Conservation (phyloP, 495 filamentous ascomycete genomes). For the Daldinia decipiens region DNA sequence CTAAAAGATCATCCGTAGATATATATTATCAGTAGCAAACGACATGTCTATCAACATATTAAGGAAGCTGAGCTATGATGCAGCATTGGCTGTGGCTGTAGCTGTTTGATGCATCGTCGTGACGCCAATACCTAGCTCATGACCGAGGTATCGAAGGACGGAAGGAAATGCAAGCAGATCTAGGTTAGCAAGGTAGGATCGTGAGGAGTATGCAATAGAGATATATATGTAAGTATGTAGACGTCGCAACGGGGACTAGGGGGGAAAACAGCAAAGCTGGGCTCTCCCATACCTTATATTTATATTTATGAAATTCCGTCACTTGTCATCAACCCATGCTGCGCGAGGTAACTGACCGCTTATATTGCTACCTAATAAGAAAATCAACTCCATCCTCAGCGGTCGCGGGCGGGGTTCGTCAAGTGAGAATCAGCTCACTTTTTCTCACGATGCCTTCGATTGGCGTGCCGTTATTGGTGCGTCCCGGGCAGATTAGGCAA, state of each 20-base stretch:
- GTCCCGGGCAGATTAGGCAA: conserved; percentile 37
- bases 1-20: background rate
- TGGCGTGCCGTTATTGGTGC: conserved; percentile 43
- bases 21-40: conserved; percentile 3
- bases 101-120: background rate
- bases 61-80: background rate
- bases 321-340: conserved; percentile 34
- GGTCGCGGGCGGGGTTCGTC: conserved; percentile 35
- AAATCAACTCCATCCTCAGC: conserved; percentile 36
- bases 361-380: conserved; percentile 37
- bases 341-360: conserved; percentile 31
- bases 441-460: conserved; percentile 40
- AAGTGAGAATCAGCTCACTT: conserved; percentile 45
- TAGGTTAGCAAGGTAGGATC: conserved; percentile 3
- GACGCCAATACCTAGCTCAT: background rate
- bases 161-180: conserved; percentile 4
- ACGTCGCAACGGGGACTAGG: conserved; percentile 6
- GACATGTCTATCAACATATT: background rate
- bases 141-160: conserved; percentile 3
- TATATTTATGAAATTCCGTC: conserved; percentile 33
- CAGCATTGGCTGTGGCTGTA: background rate
- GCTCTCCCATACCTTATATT: conserved; percentile 10
- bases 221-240: conserved; percentile 10
- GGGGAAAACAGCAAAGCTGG: background rate
- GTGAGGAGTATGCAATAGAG: background rate